phyloP scores from a whole-genome alignment of 148 eudicot species.

The Persicaria maculosa region DNA sequence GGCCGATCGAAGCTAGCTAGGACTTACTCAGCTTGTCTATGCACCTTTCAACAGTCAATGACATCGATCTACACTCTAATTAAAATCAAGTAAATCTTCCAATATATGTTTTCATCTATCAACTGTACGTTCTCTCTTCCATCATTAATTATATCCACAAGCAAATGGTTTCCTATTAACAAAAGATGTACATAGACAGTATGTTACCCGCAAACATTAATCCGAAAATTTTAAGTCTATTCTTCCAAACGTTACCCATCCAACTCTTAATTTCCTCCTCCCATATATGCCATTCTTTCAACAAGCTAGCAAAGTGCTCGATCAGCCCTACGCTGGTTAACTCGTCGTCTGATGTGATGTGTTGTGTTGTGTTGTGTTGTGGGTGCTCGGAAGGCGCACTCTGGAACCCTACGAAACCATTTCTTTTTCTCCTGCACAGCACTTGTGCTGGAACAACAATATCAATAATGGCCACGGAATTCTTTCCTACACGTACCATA shows the following conservation, averaged over 20 bases:
- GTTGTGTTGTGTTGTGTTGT: too few species aligned
- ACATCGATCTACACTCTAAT: too few species aligned
- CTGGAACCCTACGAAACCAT: slow-evolving; percentile 40
- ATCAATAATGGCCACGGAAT: slow-evolving; percentile 28
- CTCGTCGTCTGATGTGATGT: neutral
- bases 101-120: too few species aligned
- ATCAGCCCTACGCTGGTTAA: slow-evolving; percentile 35
- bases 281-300: slow-evolving; percentile 70
- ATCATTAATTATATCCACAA: too few species aligned
- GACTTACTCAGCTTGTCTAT: too few species aligned
- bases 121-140: too few species aligned
- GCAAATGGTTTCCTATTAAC: too few species aligned
- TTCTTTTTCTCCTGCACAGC: slow-evolving; percentile 22
- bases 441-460: slow-evolving; percentile 31
- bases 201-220: neutral
- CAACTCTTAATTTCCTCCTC: slow-evolving; percentile 58
- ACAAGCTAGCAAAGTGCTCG: slow-evolving; percentile 35
- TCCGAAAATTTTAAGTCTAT: slow-evolving; percentile 7
- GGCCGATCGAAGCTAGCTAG: too few species aligned
- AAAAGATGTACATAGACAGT: too few species aligned
- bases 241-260: slow-evolving; percentile 33
- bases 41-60: too few species aligned
- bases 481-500: slow-evolving; percentile 15
- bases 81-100: too few species aligned
- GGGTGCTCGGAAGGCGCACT: slow-evolving; percentile 8